These are phyloP conservation scores for Colletotrichum tropicicola DNA, from an alignment of 2,329 filamentous ascomycete genomes.

Conservation along the genomic window DNA sequence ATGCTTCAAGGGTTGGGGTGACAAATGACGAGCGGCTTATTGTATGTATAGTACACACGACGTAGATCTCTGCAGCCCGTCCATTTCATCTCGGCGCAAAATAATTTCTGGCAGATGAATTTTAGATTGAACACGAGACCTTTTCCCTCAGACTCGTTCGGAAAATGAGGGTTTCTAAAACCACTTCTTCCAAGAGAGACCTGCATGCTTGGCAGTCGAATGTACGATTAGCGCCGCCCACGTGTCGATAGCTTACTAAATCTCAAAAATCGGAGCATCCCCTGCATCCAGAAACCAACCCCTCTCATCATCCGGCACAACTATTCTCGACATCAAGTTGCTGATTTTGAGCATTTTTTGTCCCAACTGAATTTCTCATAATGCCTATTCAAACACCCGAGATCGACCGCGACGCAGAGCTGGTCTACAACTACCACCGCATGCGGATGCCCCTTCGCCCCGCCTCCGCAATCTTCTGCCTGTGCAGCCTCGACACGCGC, in stretches of 20 bases:
- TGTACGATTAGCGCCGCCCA: background rate
- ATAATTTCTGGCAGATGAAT: too few species aligned
- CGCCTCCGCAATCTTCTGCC: constrained; percentile 54
- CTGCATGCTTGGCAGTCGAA: background rate
- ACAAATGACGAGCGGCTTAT: too few species aligned
- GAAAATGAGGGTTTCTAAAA: too few species aligned
- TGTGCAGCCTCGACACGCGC: constrained; percentile 56
- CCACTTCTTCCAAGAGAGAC: background rate
- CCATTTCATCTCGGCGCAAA: too few species aligned
- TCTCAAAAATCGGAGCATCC: background rate
- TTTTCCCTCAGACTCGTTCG: too few species aligned
- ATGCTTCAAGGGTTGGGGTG: too few species aligned
- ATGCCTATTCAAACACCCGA: background rate
- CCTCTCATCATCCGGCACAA: background rate
- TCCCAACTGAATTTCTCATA: background rate
- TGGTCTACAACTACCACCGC: constrained; percentile 55
- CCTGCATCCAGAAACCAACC: too few species aligned
- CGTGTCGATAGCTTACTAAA: constrained; percentile 3
- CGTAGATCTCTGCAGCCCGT: too few species aligned
- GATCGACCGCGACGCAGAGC: constrained; percentile 41
- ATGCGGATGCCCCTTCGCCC: constrained; percentile 45
- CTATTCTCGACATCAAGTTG: background rate
- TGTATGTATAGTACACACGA: too few species aligned
- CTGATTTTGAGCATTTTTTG: background rate
- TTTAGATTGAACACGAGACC: too few species aligned